Conservation (phyloP, 2,329 filamentous ascomycete species). For the Botrytis deweyae region DNA sequence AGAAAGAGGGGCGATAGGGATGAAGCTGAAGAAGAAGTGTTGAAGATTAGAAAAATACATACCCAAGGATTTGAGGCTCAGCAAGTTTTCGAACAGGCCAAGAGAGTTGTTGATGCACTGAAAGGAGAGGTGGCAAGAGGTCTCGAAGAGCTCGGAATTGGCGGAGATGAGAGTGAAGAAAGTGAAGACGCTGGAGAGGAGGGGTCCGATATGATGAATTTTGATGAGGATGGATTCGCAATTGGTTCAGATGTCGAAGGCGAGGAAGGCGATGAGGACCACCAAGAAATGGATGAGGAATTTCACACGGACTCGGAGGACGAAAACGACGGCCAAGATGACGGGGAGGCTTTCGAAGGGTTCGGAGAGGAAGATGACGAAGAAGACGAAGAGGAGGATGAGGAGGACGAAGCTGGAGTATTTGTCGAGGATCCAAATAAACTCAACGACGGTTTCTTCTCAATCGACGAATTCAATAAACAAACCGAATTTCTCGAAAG, state of each 20-base stretch:
- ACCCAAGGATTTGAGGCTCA: slow-evolving; percentile 81
- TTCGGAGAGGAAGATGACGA: slow-evolving; percentile 40
- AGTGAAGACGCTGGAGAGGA: slow-evolving; percentile 42
- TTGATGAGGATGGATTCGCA: slow-evolving; percentile 45
- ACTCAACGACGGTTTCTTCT: slow-evolving; percentile 97
- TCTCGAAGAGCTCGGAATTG: slow-evolving; percentile 41
- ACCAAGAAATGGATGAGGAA: slow-evolving; percentile 40
- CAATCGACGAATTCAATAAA: slow-evolving; percentile 95
- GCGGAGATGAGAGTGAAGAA: slow-evolving; percentile 33
- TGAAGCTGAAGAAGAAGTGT: slow-evolving; percentile 47
- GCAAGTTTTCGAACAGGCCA: slow-evolving; percentile 93
- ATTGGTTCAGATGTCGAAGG: slow-evolving; percentile 39
- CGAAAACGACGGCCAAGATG: slow-evolving; percentile 34
- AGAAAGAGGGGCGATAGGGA: slow-evolving; percentile 64
- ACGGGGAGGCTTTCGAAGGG: slow-evolving; percentile 39
- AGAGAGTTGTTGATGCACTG: slow-evolving; percentile 72
- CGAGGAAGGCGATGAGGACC: slow-evolving; percentile 40
- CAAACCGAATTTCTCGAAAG: slow-evolving; percentile 87
- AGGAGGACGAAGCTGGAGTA: slow-evolving; percentile 52
- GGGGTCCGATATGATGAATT: slow-evolving; percentile 40
- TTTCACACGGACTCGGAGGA: slow-evolving; percentile 39
- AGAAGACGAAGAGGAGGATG: slow-evolving; percentile 49
- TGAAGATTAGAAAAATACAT: slow-evolving; percentile 82
- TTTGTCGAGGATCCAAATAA: slow-evolving; percentile 75
- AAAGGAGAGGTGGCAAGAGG: slow-evolving; percentile 53